Base-by-base conservation (phyloP, 805 yeast species). In the Yarrowia sp. region DNA sequence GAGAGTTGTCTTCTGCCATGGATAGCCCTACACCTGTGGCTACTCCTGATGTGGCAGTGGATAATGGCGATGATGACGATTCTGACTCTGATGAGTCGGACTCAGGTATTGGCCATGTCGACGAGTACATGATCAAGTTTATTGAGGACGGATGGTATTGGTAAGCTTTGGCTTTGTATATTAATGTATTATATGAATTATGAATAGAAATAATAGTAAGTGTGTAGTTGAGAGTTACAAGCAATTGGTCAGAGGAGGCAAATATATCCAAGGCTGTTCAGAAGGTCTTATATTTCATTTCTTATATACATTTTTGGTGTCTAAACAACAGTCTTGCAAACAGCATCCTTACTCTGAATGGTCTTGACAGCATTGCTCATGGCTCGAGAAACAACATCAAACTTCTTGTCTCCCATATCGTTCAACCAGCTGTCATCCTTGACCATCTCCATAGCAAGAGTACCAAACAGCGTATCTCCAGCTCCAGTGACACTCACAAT, bases 61-160 rank as follows among this genome's bases (percentile, higher is more conserved):
- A 18, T 11, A 45, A 44, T 45, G 39, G 42, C 3, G 33, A 51
- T 8, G 51, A 43, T 14, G 43, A 58, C 10, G 64, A 43, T 2
- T 75, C 70, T 3, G 79, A 73, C 14, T 79, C 75, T 3, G 87
- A 84, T 39, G 84, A 77, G 58, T 87, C 82, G 4, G 90, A 85
- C 51, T 89, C 84, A 22, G 79, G 71, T 3, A 71, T 79, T 57
- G 86, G 86, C 38, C 97, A 92, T 74, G 84, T 93, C 63, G 99
- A 95, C 74, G 98, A 95, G 80, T 96, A 92, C 78, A 95, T 95
- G 99, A 85, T 95, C 68, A 80, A 92, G 66, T 90, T 84, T 73
- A 90, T 95, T 66, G 96, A 96, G 67, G 87, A 86, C 63, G 98
- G 97, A 0, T 83, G 79, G 73, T 89, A 86, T 72, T 83, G 77